A percentile compares a stretch with the other conserved stretches of the same genome.
These are phyloP conservation scores for Tremella fuciformis DNA, from an alignment of 768 basidiomycete genomes.

Conservation along the genomic window DNA sequence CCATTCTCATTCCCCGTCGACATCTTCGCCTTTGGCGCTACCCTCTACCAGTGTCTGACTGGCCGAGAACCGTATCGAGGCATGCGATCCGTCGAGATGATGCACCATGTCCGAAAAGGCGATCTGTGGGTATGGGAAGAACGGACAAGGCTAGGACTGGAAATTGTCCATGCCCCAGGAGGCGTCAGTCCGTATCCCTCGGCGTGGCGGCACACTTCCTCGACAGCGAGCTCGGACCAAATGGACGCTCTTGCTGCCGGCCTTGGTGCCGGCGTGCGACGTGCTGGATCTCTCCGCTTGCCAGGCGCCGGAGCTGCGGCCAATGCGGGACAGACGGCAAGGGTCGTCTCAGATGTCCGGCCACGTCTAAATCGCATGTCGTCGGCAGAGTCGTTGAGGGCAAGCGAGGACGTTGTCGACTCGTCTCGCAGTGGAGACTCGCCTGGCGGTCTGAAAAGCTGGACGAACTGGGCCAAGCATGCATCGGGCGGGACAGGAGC, in stretches of 20 bases:
- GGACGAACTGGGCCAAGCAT: constrained; percentile 27
- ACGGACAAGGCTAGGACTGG: constrained; percentile 30
- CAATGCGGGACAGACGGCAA: not conserved
- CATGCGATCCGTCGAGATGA: constrained; percentile 50
- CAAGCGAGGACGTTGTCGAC: constrained; percentile 24
- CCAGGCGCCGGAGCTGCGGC: constrained; percentile 7
- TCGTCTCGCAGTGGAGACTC: constrained; percentile 11
- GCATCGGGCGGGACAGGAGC: not conserved
- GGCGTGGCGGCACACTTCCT: constrained; percentile 23
- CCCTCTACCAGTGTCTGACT: constrained; percentile 52
- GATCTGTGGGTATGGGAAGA: constrained; percentile 54
- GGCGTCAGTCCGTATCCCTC: constrained; percentile 28
- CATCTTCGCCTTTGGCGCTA: constrained; percentile 55
- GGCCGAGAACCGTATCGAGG: constrained; percentile 54
- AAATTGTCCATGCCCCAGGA: constrained; percentile 12
- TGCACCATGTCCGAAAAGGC: constrained; percentile 51
- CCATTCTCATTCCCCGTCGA: constrained; percentile 54
- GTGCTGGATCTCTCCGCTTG: constrained; percentile 38
- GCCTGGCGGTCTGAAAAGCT: constrained; percentile 29
- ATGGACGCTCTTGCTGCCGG: no score
- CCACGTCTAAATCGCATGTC: constrained; percentile 32
- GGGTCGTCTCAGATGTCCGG: not conserved
- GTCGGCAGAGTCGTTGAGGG: constrained; percentile 34
- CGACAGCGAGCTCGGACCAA: no score
- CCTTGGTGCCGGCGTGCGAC: constrained; percentile 20